phyloP scores from a whole-genome alignment of 768 basidiomycete species.

The Auricularia sp. region DNA sequence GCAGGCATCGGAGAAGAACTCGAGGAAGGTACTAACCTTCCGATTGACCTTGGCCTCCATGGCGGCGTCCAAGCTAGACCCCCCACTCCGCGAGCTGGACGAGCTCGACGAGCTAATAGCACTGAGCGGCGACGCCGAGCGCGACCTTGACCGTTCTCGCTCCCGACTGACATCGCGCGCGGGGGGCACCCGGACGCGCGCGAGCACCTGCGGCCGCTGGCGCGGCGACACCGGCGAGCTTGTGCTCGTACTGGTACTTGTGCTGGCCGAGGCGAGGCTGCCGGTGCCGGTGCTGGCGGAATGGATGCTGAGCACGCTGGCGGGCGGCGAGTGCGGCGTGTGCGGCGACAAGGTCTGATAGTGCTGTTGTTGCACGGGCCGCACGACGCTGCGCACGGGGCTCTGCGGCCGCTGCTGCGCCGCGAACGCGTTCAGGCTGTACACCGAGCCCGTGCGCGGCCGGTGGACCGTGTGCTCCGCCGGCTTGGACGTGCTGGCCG shows the following conservation, averaged over 20 bases:
- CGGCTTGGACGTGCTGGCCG: neutral
- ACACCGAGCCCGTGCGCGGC: neutral
- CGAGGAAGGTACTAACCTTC: slow-evolving; percentile 41
- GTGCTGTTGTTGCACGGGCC: neutral
- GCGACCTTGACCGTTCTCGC: neutral
- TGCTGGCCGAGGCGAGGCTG: neutral
- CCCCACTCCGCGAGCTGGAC: slow-evolving; percentile 25
- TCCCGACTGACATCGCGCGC: slow-evolving; percentile 4
- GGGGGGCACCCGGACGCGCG: slow-evolving; percentile 1
- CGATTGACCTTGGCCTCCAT: slow-evolving; percentile 74
- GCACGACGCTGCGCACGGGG: neutral
- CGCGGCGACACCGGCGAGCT: neutral
- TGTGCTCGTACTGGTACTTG: neutral
- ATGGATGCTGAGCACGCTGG: neutral
- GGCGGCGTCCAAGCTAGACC: slow-evolving; percentile 20
- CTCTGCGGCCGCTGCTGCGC: neutral
- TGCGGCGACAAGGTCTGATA: neutral
- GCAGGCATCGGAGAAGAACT: neutral
- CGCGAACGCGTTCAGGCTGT: neutral
- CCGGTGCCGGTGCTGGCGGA: neutral
- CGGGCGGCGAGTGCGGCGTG: neutral
- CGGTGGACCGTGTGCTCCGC: neutral
- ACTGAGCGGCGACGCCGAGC: neutral
- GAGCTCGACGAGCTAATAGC: neutral
- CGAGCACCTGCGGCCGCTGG: neutral